Percentiles rank a stretch among this genome's conserved stretches.
phyloP scores from a whole-genome alignment of 495 filamentous ascomycete genomes.

The Aspergillus taichungensis region DNA sequence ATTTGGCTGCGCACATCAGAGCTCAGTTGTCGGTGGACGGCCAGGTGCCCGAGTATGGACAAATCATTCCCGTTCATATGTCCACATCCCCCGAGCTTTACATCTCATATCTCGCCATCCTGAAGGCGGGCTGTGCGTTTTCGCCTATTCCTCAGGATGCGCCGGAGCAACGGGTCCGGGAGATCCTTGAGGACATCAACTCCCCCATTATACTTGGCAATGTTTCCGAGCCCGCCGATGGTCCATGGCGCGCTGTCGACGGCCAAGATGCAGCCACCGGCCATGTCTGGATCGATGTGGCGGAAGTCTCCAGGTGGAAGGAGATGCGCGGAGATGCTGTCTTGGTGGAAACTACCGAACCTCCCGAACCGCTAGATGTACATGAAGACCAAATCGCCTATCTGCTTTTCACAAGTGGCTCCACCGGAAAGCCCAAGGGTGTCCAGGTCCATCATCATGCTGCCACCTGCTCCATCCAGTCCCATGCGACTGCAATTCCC shows the following conservation, averaged over 20 bases:
- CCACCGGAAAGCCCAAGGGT: conserved; percentile 77
- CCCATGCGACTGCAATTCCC: conserved; percentile 39
- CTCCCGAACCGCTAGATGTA: conserved; percentile 5
- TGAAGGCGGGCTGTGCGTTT: conserved; percentile 69
- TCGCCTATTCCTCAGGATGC: conserved; percentile 66
- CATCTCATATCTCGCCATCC: conserved; percentile 56
- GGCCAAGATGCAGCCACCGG: not conserved
- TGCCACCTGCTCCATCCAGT: conserved; percentile 59
- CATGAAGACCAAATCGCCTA: conserved; percentile 52
- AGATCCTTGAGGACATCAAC: conserved; percentile 57
- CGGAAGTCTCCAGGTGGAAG: conserved; percentile 12
- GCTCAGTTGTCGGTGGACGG: conserved; percentile 1
- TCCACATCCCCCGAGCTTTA: conserved; percentile 64
- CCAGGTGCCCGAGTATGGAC: conserved; percentile 3
- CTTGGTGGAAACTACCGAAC: not conserved
- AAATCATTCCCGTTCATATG: conserved; percentile 59
- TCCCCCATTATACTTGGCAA: conserved; percentile 44
- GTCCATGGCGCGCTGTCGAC: not conserved
- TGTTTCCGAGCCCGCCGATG: conserved; percentile 5
- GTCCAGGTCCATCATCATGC: conserved; percentile 67
- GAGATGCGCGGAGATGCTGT: conserved; percentile 4
- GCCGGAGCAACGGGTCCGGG: conserved; percentile 58
- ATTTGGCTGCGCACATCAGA: conserved; percentile 13
- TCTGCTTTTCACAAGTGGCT: conserved; percentile 81
- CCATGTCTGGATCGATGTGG: conserved; percentile 20